Evolutionary conservation across 768 basidiomycete species (phyloP), one percentile per base, ranked within the genome.

Genomic region (Mycena alexandri): DNA sequence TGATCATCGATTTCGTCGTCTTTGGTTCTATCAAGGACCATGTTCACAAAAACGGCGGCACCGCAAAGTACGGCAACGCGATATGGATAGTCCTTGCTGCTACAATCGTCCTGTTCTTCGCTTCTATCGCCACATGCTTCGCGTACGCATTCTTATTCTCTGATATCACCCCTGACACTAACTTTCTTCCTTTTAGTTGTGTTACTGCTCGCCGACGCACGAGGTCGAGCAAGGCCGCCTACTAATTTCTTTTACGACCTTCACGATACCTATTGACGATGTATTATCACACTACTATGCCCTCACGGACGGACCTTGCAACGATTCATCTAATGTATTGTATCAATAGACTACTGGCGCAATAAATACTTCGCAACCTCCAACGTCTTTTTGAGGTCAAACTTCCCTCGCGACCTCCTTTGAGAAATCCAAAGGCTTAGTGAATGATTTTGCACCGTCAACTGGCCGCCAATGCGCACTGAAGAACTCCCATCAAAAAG

Each of bases 81-180:
- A 65, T 70, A 16, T 73, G 72, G 72, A 65, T 71, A 59, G 68
- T 71, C 5, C 50, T 73, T 7, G 72, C 71, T 2, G 73, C 73
- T n/a, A 48, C 67, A 56, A 75, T 54, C 85, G 75, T 64, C 68
- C 75, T 70, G 61, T 77, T 75, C 67, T 66, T 79, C 29, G 68
- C 76, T 0, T 76, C 87, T 2, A 78, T 85, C 51, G 79, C 87
- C 16, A 83, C 85, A 59, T 87, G 84, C 65, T 80, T 89, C 29
- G 74, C 81, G 61, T 68, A 47, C 56, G 61, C 25, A 3, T 16
- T 14, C 33, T 9, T 10, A 38, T 59, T 17, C 19, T 38, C 14
- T 38, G 3, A 14, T 24, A 2, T n/a, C 8, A 33, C 25, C 7
- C 17, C 25, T 16, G 3, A 44, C 25, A 1, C n/a, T 14, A 29